phyloP scores from a whole-genome alignment of 108 stramenopile genomes.

The Cyclostephanos tholiformis region DNA sequence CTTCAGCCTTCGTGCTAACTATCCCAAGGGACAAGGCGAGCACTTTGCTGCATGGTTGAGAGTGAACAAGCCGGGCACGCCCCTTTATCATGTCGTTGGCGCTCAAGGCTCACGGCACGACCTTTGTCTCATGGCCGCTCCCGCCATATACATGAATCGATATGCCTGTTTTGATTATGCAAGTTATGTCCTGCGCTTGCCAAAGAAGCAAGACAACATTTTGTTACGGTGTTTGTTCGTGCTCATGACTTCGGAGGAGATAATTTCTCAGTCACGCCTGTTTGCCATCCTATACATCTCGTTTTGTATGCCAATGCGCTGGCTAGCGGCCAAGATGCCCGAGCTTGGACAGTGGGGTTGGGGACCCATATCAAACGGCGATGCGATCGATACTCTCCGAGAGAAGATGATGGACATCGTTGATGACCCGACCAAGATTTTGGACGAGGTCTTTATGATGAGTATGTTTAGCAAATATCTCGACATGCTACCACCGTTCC shows the following conservation, averaged over 20 bases:
- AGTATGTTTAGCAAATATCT: conserved; percentile 2
- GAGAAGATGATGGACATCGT: conserved; percentile 11
- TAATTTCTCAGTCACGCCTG: conserved; percentile 11
- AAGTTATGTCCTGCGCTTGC: conserved; percentile 3
- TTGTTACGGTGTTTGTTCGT: conserved; percentile 5
- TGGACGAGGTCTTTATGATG: conserved; percentile 10
- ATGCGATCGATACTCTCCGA: neutral
- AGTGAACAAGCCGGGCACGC: neutral
- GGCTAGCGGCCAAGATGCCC: neutral
- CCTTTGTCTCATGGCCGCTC: neutral
- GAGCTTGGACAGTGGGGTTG: conserved; percentile 6
- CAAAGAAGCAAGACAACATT: conserved; percentile 1
- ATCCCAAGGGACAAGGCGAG: conserved; percentile 21
- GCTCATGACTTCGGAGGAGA: conserved; percentile 5
- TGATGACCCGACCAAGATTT: neutral
- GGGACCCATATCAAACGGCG: neutral
- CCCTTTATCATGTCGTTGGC: conserved; percentile 6
- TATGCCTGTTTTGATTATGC: neutral
- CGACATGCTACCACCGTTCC: too few relatives aligned
- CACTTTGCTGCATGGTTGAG: conserved; percentile 6
- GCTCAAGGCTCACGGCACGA: conserved; percentile 1
- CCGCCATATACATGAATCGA: conserved; percentile 8
- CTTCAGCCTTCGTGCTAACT: conserved; percentile 18
- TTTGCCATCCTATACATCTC: conserved; percentile 11
- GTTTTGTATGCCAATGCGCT: neutral